Percentiles rank a stretch among this genome's conserved stretches.
Evolutionary conservation across 2,329 filamentous ascomycete genomes (phyloP).

Genomic region (Aspergillus pseudoviridinutans): DNA sequence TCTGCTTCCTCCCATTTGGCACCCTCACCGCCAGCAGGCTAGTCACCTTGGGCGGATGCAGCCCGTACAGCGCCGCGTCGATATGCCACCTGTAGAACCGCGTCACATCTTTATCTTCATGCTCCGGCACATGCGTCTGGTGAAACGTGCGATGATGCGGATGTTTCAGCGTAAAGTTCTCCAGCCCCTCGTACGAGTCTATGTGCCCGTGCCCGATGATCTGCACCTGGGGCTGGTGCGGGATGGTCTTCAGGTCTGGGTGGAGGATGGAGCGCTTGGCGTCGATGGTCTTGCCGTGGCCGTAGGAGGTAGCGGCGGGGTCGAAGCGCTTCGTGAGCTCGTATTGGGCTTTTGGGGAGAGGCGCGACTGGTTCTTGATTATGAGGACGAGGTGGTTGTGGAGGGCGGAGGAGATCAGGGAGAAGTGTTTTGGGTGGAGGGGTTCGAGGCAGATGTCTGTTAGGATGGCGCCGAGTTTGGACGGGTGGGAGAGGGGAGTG

Average conservation of each 20-base stretch:
- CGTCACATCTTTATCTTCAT: slow-evolving; percentile 56
- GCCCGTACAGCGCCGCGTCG: slow-evolving; percentile 70
- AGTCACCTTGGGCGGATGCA: slow-evolving; percentile 70
- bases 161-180: slow-evolving; percentile 65
- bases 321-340: slow-evolving; percentile 72
- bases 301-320: slow-evolving; percentile 61
- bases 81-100: slow-evolving; percentile 77
- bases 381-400: slow-evolving; percentile 67
- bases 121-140: slow-evolving; percentile 57
- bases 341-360: slow-evolving; percentile 68
- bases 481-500: slow-evolving; percentile 20
- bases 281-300: slow-evolving; percentile 72
- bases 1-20: slow-evolving; percentile 62
- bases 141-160: slow-evolving; percentile 78
- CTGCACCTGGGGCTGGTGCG: slow-evolving; percentile 74
- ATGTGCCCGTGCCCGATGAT: slow-evolving; percentile 75
- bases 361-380: slow-evolving; percentile 62
- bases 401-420: slow-evolving; percentile 59
- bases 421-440: slow-evolving; percentile 62
- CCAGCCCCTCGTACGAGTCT: slow-evolving; percentile 65
- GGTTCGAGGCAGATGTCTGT: slow-evolving; percentile 58
- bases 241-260: slow-evolving; percentile 75
- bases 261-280: slow-evolving; percentile 64
- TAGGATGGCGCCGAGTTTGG: slow-evolving; percentile 32
- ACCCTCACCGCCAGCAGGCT: slow-evolving; percentile 71